Evolutionary conservation across 192 early-diverging fungal species (phyloP), one percentile per base, ranked within the genome.

Genomic region (Glomus cerebriforme): DNA sequence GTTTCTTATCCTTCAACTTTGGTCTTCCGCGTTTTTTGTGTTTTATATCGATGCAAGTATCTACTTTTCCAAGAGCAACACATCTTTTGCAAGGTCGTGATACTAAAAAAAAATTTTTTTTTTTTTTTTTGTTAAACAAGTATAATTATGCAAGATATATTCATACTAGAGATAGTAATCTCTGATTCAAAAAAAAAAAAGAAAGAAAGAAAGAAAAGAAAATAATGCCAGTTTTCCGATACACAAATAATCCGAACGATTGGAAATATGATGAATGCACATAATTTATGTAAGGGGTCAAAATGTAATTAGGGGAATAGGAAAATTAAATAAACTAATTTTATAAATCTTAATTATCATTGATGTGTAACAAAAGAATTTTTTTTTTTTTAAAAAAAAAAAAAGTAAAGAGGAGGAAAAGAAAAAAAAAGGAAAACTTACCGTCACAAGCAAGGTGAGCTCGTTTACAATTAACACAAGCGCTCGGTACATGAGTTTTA

Each of bases 1-100:
- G 47, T 82, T 85, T 64, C 76, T 88, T 91, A 77, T 92, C 91
- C 75, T 91, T 86, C 63, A 92, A 82, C 74, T 92, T 92, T 60
- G 95, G 95, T 10, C 95, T 86, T 39, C 95, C 95, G 73, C 95
- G 87, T 75, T 92, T 93, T 81, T 96, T 96, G 84, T 95, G 94
- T 85, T 93, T 90, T 47, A 95, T 92, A 82, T 96, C 95, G n/a
- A 91, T 85, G 79, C 95, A 96, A 17, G 92, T 90, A 79, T 93
- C 93, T 37, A 87, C 86, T 82, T 91, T 93, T 37, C 90, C 90
- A 32, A 94, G 78, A 9, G 90, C 86, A 24, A 91, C 85, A 82
- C 95, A 96, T 45, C 94, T 85, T 79, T 89, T 90, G 81, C 95
- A 96, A 8, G 95, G 95, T 32, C 95, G 85, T 19, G 87, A 85